A percentile compares a stretch with the other conserved stretches of the same genome.
These are phyloP conservation scores for Calonectria crousiana DNA, from an alignment of 2,329 filamentous ascomycete genomes.

Conservation along the genomic window DNA sequence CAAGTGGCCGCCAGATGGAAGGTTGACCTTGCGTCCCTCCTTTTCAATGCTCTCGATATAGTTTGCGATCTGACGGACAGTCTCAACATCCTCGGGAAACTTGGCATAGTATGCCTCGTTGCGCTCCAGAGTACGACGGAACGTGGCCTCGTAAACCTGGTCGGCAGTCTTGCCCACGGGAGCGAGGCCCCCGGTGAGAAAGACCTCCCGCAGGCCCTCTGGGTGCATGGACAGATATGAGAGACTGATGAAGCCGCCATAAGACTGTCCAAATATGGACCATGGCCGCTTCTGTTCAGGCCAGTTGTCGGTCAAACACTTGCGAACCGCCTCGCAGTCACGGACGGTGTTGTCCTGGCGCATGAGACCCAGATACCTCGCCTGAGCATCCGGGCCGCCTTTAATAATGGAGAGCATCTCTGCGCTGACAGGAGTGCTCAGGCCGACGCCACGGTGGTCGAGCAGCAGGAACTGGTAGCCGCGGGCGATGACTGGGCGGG, in stretches of 20 bases:
- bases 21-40: slow-evolving; percentile 65
- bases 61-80: slow-evolving; percentile 74
- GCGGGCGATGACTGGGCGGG: slow-evolving; percentile 77
- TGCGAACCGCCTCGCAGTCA: slow-evolving; percentile 88
- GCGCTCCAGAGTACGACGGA: slow-evolving; percentile 75
- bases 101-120: slow-evolving; percentile 87
- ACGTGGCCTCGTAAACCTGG: slow-evolving; percentile 80
- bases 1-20: slow-evolving; percentile 80
- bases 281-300: slow-evolving; percentile 80
- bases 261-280: slow-evolving; percentile 91
- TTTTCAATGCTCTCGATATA: slow-evolving; percentile 65
- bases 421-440: slow-evolving; percentile 84
- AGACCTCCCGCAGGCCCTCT: slow-evolving; percentile 83
- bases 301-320: slow-evolving; percentile 77
- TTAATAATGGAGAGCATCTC: slow-evolving; percentile 70
- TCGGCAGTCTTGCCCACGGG: slow-evolving; percentile 80
- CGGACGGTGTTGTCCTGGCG: slow-evolving; percentile 91
- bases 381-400: slow-evolving; percentile 76
- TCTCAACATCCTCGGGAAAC: slow-evolving; percentile 82
- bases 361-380: slow-evolving; percentile 85
- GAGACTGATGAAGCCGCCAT: slow-evolving; percentile 87
- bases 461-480: slow-evolving; percentile 89
- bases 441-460: slow-evolving; percentile 91
- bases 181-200: slow-evolving; percentile 86
- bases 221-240: slow-evolving; percentile 88